phyloP scores from a whole-genome alignment of 2,329 filamentous ascomycete species.

The Daldinia eschscholtzii region DNA sequence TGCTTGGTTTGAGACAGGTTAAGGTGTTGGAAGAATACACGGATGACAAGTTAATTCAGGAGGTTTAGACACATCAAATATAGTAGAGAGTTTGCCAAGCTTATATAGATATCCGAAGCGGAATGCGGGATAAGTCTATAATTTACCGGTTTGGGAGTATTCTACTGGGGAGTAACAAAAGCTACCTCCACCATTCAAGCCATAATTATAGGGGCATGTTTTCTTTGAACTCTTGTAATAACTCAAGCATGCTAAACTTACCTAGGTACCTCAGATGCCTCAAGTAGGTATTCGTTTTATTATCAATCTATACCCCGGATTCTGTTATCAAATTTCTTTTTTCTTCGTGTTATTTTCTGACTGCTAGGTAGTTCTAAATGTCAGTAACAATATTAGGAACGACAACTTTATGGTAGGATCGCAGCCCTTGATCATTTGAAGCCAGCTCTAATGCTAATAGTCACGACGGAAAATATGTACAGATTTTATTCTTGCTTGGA shows the following conservation, averaged over 20 bases:
- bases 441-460: background rate
- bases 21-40: background rate
- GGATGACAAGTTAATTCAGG: background rate
- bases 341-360: background rate
- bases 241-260: background rate
- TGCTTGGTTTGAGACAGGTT: background rate
- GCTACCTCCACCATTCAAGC: background rate
- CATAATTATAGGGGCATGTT: background rate
- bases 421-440: background rate
- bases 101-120: background rate
- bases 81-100: background rate
- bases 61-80: background rate
- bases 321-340: too few species aligned
- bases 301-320: too few species aligned
- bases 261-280: background rate
- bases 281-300: background rate
- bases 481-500: background rate
- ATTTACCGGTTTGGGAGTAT: background rate
- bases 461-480: background rate
- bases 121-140: background rate
- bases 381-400: background rate
- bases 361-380: background rate
- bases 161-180: too few species aligned
- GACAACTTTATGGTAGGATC: background rate
- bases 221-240: background rate